Evolutionary conservation across 2,329 filamentous ascomycete genomes (phyloP).

Genomic region (Ascochyta viciae-villosae): DNA sequence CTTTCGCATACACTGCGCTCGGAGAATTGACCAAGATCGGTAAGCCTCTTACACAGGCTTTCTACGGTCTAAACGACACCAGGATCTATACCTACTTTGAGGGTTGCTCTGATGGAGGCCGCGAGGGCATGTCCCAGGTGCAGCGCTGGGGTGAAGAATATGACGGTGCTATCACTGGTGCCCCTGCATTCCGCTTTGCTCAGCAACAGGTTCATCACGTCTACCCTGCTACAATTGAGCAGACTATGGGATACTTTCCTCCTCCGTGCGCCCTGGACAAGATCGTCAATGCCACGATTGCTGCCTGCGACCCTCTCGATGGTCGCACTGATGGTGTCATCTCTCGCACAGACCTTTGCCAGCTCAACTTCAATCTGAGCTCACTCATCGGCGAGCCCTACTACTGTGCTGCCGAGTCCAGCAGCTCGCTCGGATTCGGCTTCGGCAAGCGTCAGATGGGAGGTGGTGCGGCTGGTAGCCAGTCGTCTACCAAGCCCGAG

Average conservation of each 20-base stretch:
- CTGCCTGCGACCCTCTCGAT: constrained; percentile 62
- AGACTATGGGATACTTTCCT: constrained; percentile 51
- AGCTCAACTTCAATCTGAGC: constrained; percentile 55
- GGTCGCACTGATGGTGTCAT: constrained; percentile 63
- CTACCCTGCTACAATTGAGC: constrained; percentile 50
- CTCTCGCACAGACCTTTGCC: constrained; percentile 57
- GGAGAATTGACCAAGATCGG: constrained; percentile 60
- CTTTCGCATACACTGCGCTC: constrained; percentile 60
- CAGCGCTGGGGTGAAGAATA: constrained; percentile 60
- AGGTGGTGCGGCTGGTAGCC: constrained; percentile 11
- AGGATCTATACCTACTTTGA: constrained; percentile 59
- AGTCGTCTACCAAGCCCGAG: constrained; percentile 28
- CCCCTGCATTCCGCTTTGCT: constrained; percentile 56
- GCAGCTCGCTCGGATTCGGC: constrained; percentile 25
- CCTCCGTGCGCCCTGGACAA: constrained; percentile 57
- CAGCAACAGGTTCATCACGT: constrained; percentile 58
- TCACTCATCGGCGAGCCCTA: constrained; percentile 56
- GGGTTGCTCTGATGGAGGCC: constrained; percentile 62
- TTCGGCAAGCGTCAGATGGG: constrained; percentile 27
- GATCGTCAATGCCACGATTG: constrained; percentile 63
- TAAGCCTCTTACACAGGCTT: constrained; percentile 52
- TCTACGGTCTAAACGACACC: constrained; percentile 43
- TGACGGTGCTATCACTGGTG: constrained; percentile 56
- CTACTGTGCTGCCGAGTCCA: constrained; percentile 48
- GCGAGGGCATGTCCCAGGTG: constrained; percentile 58